These are phyloP conservation scores for Solanum lignicaule DNA, from an alignment of 257 asterid genomes.

Conservation along the genomic window DNA sequence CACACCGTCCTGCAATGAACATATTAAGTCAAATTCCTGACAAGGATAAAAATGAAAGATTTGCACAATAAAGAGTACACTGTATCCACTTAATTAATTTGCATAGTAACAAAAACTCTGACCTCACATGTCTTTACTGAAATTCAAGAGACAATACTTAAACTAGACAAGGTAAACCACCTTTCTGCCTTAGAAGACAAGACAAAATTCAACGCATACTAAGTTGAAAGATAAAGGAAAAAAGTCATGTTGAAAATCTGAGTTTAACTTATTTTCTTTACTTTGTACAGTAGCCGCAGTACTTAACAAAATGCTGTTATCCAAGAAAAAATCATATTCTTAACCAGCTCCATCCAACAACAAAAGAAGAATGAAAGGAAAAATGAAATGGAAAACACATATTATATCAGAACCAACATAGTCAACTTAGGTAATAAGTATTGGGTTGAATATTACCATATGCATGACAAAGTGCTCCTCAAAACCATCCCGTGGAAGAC, in stretches of 20 bases:
- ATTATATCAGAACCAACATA: background rate
- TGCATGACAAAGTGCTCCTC: constrained; percentile 88
- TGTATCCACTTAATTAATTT: background rate
- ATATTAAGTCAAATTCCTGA: background rate
- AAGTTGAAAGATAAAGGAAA: background rate
- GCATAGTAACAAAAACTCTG: background rate
- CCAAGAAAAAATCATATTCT: background rate
- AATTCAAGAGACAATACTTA: background rate
- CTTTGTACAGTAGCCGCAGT: background rate
- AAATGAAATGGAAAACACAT: background rate
- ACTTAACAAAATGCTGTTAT: background rate
- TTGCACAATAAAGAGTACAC: background rate
- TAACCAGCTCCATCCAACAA: background rate
- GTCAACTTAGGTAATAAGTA: background rate
- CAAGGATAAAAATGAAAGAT: background rate
- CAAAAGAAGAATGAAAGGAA: background rate
- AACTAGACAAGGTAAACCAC: background rate
- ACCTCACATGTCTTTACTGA: background rate
- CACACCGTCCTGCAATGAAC: constrained; percentile 65
- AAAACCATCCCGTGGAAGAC: constrained; percentile 79
- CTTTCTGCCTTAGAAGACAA: background rate
- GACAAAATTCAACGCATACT: background rate
- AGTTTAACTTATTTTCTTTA: background rate
- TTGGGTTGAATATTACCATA: constrained; percentile 45
- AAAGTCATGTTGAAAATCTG: background rate